Percentiles rank a stretch among this genome's conserved stretches.
phyloP scores from a whole-genome alignment of 495 filamentous ascomycete species.

The Podospora comata region DNA sequence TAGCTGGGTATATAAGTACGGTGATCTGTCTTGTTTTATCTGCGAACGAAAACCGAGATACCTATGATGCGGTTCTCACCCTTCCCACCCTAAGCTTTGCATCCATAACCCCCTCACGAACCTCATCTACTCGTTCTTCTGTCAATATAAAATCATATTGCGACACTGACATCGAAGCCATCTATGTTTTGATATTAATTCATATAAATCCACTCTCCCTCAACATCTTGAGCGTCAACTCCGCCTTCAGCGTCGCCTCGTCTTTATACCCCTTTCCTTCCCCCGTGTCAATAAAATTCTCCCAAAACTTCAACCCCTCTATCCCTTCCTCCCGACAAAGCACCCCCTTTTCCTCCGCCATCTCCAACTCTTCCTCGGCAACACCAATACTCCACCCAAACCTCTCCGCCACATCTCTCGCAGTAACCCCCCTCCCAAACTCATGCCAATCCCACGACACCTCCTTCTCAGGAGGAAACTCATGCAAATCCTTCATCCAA shows the following conservation, averaged over 20 bases:
- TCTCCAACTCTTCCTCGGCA: constrained; percentile 90
- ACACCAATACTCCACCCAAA: constrained; percentile 99
- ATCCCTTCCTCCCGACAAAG: constrained; percentile 81
- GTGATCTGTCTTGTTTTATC: too few species aligned
- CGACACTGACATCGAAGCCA: constrained; percentile 3
- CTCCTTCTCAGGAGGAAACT: constrained; percentile 58
- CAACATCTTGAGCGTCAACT: constrained; percentile 33
- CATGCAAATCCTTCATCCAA: constrained; percentile 74
- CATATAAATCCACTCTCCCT: constrained; percentile 40
- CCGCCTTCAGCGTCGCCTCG: constrained; percentile 22
- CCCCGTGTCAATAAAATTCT: constrained; percentile 57
- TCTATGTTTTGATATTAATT: constrained; percentile 3
- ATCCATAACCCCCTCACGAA: too few species aligned
- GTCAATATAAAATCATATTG: too few species aligned
- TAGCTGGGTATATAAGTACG: too few species aligned
- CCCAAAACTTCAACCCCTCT: constrained; percentile 80
- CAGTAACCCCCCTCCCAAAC: constrained; percentile 83
- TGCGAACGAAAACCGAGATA: too few species aligned
- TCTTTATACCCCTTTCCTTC: constrained; percentile 32
- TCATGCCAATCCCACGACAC: constrained; percentile 69
- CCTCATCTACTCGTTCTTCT: too few species aligned
- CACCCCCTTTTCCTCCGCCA: constrained; percentile 86
- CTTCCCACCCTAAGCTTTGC: too few species aligned
- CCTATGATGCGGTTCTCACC: too few species aligned
- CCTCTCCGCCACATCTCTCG: constrained; percentile 80